A percentile compares a stretch with the other conserved stretches of the same genome.
Evolutionary conservation across 2,329 filamentous ascomycete species (phyloP).

Genomic region (Cordyceps sp.): DNA sequence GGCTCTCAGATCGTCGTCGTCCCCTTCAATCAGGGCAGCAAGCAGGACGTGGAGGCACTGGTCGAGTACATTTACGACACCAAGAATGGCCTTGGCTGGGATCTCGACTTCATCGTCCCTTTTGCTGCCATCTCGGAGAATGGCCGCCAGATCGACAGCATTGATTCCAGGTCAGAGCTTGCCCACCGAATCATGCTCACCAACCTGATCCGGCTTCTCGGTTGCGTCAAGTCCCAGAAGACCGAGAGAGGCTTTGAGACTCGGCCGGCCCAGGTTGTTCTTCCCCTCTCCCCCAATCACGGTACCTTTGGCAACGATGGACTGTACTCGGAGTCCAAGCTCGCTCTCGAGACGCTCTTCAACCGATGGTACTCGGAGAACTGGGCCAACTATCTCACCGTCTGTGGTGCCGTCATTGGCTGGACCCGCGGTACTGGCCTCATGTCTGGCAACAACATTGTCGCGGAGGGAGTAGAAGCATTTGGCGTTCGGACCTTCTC

Average conservation of each 20-base stretch:
- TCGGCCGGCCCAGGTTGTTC: conserved; percentile 86
- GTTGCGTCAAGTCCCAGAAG: conserved; percentile 84
- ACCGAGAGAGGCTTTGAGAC: conserved; percentile 78
- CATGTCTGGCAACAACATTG: conserved; percentile 96
- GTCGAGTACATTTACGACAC: conserved; percentile 92
- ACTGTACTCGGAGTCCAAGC: conserved; percentile 95
- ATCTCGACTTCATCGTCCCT: conserved; percentile 87
- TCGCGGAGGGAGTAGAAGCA: conserved; percentile 90
- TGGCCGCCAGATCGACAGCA: conserved; percentile 87
- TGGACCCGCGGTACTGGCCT: conserved; percentile 98
- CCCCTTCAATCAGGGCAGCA: conserved; percentile 97
- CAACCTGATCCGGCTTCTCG: conserved; percentile 82
- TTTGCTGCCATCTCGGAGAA: conserved; percentile 98
- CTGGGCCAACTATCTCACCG: conserved; percentile 95
- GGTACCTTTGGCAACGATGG: conserved; percentile 97
- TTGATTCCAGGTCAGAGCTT: conserved; percentile 95
- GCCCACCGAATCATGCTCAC: conserved; percentile 99
- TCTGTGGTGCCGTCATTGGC: conserved; percentile 94
- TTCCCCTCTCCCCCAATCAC: conserved; percentile 93
- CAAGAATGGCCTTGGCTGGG: conserved; percentile 95
- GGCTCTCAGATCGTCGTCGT: conserved; percentile 96
- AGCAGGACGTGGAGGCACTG: conserved; percentile 89
- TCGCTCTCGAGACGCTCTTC: conserved; percentile 92
- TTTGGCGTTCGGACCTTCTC: conserved; percentile 97
- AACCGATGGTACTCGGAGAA: conserved; percentile 96